Evolutionary conservation across 1,284 basidiomycete species (phyloP).

Genomic region (Mycosarcoma maydis): DNA sequence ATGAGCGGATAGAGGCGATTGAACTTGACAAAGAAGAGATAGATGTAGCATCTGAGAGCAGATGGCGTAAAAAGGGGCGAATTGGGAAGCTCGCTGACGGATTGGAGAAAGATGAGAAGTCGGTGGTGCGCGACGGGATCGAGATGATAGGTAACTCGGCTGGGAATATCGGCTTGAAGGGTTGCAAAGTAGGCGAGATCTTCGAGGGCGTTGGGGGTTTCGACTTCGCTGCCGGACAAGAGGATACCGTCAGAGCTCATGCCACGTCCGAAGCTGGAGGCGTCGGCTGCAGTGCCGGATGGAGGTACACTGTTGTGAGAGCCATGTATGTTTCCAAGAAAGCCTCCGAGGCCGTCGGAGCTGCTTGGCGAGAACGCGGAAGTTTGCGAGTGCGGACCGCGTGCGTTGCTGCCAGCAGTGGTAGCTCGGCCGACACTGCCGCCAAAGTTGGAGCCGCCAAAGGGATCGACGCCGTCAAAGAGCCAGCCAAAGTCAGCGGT

Average conservation of each 20-base stretch:
- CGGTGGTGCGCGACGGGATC: constrained; percentile 45
- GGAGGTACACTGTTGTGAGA: constrained; percentile 23
- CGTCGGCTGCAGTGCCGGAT: constrained; percentile 9
- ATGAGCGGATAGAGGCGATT: constrained; percentile 53
- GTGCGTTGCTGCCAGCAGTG: constrained; percentile 23
- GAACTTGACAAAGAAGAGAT: constrained; percentile 57
- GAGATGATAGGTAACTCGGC: constrained; percentile 41
- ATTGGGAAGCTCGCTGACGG: constrained; percentile 51
- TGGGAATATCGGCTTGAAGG: constrained; percentile 51
- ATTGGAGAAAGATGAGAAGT: constrained; percentile 52
- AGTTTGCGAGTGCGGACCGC: constrained; percentile 35
- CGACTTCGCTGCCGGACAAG: constrained; percentile 43
- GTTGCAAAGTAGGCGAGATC: constrained; percentile 56
- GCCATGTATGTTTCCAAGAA: constrained; percentile 38
- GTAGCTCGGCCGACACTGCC: constrained; percentile 21
- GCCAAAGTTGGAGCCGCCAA: constrained; percentile 34
- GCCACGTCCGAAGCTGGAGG: constrained; percentile 37
- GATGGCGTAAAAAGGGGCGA: constrained; percentile 53
- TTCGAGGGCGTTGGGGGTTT: constrained; percentile 49
- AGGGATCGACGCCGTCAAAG: constrained; percentile 52
- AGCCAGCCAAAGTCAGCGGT: constrained; percentile 55
- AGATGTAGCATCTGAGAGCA: constrained; percentile 51
- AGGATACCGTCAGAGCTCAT: constrained; percentile 37
- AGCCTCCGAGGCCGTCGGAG: constrained; percentile 41
- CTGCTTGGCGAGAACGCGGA: constrained; percentile 48